Evolutionary conservation across 768 basidiomycete genomes (phyloP), one percentile per base, ranked within the genome.

Genomic region (Dentipellis fragilis): DNA sequence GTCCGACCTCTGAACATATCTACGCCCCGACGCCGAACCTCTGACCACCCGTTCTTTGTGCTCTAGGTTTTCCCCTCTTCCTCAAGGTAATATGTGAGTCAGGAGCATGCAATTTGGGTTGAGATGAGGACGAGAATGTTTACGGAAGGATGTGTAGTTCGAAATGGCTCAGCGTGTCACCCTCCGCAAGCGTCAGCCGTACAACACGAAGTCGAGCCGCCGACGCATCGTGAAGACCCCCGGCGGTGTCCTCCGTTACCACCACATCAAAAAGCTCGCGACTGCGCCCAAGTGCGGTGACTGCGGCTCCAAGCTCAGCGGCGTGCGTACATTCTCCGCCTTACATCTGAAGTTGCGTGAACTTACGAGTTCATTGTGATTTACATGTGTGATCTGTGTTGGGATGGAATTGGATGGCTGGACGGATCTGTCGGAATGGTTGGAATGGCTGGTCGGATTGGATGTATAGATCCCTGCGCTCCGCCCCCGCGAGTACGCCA

Each of bases 131-230:
- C 29, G 29, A 29, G 29, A 29, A 29, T 29, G 29, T 29, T 29
- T 29, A 29, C 29, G 29, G 3, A 6, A 29, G 29, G 29, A 29
- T 29, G 29, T 29, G 29, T 6, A 29, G 29, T 29, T 29, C 29
- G 21, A 62, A 74, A 97, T 97, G 95, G 93, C 92, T 74, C 95
- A 98, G 84, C 93, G 96, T 70, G 94, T 99, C 67, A 96, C 93
- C 67, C 92, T 99, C 78, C 89, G 96, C 79, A 99, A 96, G 76
- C 92, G 96, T 71, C 86, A 87, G 64, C 84, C 93, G 19, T 96
- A 99, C 82, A 97, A 96, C 85, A 98, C 96, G 74, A 85, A 85
- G 66, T 98, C 95, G 57, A 93, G 87, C 82, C 84, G 92, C 69
- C 81, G 94, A 70, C 87, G 93, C 65, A 81, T 98, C 62, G 84